Base-by-base conservation (phyloP, 2,329 filamentous ascomycete species). In the Drechslera avenae region DNA sequence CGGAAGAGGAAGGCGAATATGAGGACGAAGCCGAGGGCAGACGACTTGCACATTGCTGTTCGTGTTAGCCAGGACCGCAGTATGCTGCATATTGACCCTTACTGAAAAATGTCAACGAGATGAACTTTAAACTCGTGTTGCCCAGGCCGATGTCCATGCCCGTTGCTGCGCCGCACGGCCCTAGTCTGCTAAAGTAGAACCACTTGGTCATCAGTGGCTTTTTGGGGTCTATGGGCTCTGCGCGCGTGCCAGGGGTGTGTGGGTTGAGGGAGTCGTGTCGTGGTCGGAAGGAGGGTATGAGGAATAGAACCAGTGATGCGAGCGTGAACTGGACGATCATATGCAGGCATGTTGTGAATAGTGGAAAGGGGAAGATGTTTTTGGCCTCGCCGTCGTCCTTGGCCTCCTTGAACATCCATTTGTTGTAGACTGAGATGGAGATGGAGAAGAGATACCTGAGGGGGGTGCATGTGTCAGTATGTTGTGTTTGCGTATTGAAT, bases 61-160 rank as follows among this genome's bases (percentile, higher is more conserved):
- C 37, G 49, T 18, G 56, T 73, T 61, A 67, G 62, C 52, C 36
- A 2, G 34, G 3, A 2, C 33, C 2, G 12, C 9, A 7, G 5
- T 8, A 5, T 17, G 6, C 3, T 18, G 5, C 19, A 19, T n/a
- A 34, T 10, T 9, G 3, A 21, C 17, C 64, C 75, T 57, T 65
- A 77, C 75, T 99, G 76, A 96, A 96, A 73, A 99, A 99, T 8
- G 93, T 97, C 61, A 99, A 84, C 34, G 90, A 92, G 65, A 99
- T 97, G 73, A 95, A 97, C 74, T 93, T 94, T 64, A 99, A 81
- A 45, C 91, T 96, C 74, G 91, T 96, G 70, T 99, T 99, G 57
- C 94, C 94, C 51, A 99, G 77, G 12, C 94, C 94, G 74, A 99
- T 96, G 72, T 99, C 94, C 52, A 99, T 82, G 10, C 93, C 94